Evolutionary conservation across 2,329 filamentous ascomycete genomes (phyloP), one percentile per base, ranked within the genome.

Genomic region (Aspergillus sp.): DNA sequence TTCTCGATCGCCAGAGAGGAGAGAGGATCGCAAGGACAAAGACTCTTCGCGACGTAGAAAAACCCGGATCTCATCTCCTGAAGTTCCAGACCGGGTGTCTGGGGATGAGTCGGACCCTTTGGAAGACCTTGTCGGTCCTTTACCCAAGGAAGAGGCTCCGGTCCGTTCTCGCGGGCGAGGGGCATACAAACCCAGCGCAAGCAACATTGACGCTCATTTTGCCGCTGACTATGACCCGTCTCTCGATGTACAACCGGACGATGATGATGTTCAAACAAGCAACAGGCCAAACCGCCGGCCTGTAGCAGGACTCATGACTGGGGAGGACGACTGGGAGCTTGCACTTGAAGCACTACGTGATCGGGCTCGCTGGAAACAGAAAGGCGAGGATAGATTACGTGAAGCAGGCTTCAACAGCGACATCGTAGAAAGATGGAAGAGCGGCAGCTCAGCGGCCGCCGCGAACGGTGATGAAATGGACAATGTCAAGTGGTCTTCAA

Each of bases 121-220:
- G 3, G 87, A 92, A 56, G 85, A 88, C 3, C 77, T 93, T 18
- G 87, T 96, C 34, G 93, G 92, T 0, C 91, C 91, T 18, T 73
- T 78, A 1, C 86, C 84, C 8, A 66, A 65, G 24, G 42, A 57
- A 26, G 26, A 81, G 81, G 70, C 78, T 3, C 73, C 70, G 30
- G 68, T 85, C 32, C 81, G 76, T 53, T 76, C 80, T n/a, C 86
- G 90, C 26, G 91, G 91, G 9, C 85, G 91, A 39, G 91, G 91
- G 38, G 84, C 84, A 13, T 80, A 84, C 39, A 77, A 69, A 43
- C 77, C 81, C 4, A 81, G 81, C 1, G 74, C 78, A 5, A 87
- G 86, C 24, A 86, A 84, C 9, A 96, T 97, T 63, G 92, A 97
- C 68, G 80, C 83, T 22, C 90, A 90, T 52, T 98, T 97, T 72